Conservation (phyloP, 257 asterid species). For the Solanum peruvianum region DNA sequence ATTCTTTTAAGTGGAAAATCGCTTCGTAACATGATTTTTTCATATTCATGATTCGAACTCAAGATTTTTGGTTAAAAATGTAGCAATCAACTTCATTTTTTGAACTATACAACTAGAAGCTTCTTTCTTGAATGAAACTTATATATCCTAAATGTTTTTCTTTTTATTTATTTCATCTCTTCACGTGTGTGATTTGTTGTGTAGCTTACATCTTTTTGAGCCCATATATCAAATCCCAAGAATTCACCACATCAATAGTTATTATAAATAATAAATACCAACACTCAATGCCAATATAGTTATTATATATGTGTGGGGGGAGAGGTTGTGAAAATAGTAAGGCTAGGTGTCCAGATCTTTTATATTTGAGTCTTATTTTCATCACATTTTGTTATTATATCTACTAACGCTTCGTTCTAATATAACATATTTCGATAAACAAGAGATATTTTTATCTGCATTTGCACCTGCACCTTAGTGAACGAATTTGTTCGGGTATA, state of each 20-base stretch:
- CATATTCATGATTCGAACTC: not conserved
- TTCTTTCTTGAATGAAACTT: not conserved
- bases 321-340: not conserved
- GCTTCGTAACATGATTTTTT: not conserved
- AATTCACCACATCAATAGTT: not conserved
- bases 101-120: not conserved
- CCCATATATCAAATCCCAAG: not conserved
- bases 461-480: constrained; percentile 26
- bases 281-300: not conserved
- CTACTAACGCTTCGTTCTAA: not conserved
- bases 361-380: not conserved
- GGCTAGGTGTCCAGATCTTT: not conserved
- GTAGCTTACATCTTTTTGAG: not conserved
- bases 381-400: not conserved
- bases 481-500: not conserved
- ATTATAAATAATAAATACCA: not conserved
- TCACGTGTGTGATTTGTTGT: not conserved
- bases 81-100: not conserved
- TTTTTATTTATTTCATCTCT: not conserved
- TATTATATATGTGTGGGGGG: not conserved
- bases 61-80: not conserved
- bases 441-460: constrained; percentile 16
- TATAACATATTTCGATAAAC: not conserved
- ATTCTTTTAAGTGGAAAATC: not conserved
- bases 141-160: not conserved